Base-by-base conservation (phyloP, 1,139 yeast genomes). In the Diutina rugosa region DNA sequence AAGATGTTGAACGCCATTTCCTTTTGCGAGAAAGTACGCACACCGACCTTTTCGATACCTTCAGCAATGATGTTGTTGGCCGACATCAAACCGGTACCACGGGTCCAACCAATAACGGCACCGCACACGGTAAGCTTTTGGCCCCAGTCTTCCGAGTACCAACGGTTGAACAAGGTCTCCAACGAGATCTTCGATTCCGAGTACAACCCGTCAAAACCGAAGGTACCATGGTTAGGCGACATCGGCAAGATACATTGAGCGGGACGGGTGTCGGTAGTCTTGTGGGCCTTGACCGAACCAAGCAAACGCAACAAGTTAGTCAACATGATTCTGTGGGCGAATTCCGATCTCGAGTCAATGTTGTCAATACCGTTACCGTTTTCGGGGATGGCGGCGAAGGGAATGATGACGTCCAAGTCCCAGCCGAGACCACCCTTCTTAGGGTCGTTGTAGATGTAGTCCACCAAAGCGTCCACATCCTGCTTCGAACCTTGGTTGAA, bases 31-130 rank as follows among this genome's bases (percentile, higher is more conserved):
- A 91, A 93, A 55, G 99, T 93, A 76, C 99, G 88, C 57, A 93
- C 97, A 67, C 99, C 98, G 62, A 87, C 78, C 70, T 84, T 84
- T 76, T 93, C 99, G 69, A 93, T 89, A 64, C 97, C 97, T 76
- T 91, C 97, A 59, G 99, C 97, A 71, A 93, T 90, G 69, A 90
- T 87, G 77, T 93, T 93, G 80, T 93, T 93, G 65, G 87, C 97
- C 67, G 91, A 81, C 99, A 93, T 93, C 69, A 93, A 85, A 69
- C 99, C 99, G 61, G 99, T 93, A 74, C 99, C 99, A 82, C 99
- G 90, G 61, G 99, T 93, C 99, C 99, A 93, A 70, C 99, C 99
- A 72, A 93, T 93, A 63, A 93, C 82, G 56, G 98, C 97, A 79
- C 99, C 99, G 74, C 98, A 91, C 61, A 93, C 79, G 61, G 98